Evolutionary conservation across 345 rosid genomes (phyloP), one percentile per base, ranked within the genome.

Genomic region (Eucalyptus caleyi): DNA sequence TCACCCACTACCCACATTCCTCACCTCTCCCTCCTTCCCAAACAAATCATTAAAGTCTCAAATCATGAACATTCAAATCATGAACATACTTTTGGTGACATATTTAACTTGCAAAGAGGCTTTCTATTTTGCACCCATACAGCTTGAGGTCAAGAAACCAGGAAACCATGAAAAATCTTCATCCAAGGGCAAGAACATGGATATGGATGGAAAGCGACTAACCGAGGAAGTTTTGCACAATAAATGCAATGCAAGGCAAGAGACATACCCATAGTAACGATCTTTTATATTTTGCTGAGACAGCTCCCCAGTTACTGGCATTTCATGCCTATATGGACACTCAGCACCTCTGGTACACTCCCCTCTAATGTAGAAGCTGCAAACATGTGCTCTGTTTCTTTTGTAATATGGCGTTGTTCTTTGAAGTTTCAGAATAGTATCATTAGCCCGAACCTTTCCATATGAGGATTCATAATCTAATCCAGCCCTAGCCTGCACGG

Each of bases 261-360:
- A 88, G 37, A 89, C 97, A 83, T 94, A 97, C 99, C 99, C 98
- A 86, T 97, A 97, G 77, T 97, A 97, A 91, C 99, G 99, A 88
- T 97, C 99, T 91, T 97, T 97, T 23, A 97, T 97, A 90, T 97
- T 97, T 90, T 97, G 99, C 91, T 97, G 99, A 26, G 99, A 97
- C 81, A 97, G 86, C 95, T 97, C 99, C 85, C 99, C 99, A 26
- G 99, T 96, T 90, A 91, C 93, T 0, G 99, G 99, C 99, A 97
- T 97, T 95, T 97, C 99, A 89, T 97, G 99, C 91, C 99, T 93
- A 89, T 97, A 97, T 72, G 98, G 99, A 91, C 99, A 97, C 89
- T 97, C 99, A 15, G 93, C 95, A 92, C 99, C 99, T 94, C 99
- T 92, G 54, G 98, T 97, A 92, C 99, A 97, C 92, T 97, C 98